Evolutionary conservation across 208 protist genomes (phyloP).

Genomic region (Acanthamoeba royreba): DNA sequence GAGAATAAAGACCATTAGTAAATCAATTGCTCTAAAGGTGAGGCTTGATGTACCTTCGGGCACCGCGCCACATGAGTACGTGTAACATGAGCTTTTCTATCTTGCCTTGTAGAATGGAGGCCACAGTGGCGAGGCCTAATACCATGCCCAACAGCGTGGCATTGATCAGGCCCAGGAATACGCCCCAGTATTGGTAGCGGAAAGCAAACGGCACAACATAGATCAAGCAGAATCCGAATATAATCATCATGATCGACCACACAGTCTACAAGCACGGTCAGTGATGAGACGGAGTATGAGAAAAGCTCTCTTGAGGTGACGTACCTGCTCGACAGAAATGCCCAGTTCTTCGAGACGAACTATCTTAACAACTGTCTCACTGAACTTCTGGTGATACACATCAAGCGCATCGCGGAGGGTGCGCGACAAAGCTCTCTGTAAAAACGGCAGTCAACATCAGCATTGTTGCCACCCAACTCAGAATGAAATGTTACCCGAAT

Average conservation of each 20-base stretch:
- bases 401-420: constrained; percentile 91
- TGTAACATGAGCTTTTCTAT: constrained; percentile 80
- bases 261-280: constrained; percentile 63
- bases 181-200: constrained; percentile 83
- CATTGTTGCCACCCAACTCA: background rate
- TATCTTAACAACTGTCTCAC: constrained; percentile 87
- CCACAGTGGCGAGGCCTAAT: constrained; percentile 87
- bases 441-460: background rate
- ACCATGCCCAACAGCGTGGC: constrained; percentile 90
- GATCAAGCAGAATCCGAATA: constrained; percentile 91
- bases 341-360: constrained; percentile 88
- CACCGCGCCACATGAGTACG: constrained; percentile 86
- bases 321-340: constrained; percentile 77
- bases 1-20: background rate
- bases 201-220: constrained; percentile 92
- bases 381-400: constrained; percentile 88
- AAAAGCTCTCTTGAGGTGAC: background rate
- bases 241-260: constrained; percentile 76
- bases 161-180: constrained; percentile 91
- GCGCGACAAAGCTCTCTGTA: constrained; percentile 76
- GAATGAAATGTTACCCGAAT: background rate
- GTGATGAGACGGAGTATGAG: background rate
- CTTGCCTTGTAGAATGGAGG: constrained; percentile 80
- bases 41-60: constrained; percentile 25
- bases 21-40: background rate